Base-by-base conservation (phyloP, 2,329 filamentous ascomycete genomes). In the Fusarium albidum region DNA sequence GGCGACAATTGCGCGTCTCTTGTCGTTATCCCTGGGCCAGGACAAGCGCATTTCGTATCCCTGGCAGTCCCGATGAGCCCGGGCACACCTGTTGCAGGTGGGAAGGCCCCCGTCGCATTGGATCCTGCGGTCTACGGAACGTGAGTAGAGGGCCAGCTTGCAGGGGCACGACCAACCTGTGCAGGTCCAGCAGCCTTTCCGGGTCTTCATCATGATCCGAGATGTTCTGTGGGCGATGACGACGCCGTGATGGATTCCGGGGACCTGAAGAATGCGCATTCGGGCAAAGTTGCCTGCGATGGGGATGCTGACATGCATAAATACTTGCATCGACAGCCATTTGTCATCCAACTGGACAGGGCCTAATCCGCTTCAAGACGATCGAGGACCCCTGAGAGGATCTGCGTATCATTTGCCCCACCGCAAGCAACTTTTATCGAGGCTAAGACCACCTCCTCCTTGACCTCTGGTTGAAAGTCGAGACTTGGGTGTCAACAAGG, bases 131-230 rank as follows among this genome's bases (percentile, higher is more conserved):
- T 38, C 62, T 64, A 34, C 9, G 18, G n/a, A 9, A 31, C 3
- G 10, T 9, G 17, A 15, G 61, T 38, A 61, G 47, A 26, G 29
- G 18, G n/a, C n/a, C 17, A 44, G n/a, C n/a, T n/a, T n/a, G n/a
- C 13, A 4, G 6, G 18, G 31, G 5, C 18, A 12, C 31, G n/a
- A 50, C 60, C 17, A 14, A 64, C 61, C 57, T 57, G 44, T 15
- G 9, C 61, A 64, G 12, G 61, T 64, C 61, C 58, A 64, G 10
- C 61, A 64, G n/a, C 48, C 44, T 28, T 52, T 55, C 25, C 50
- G 35, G n/a, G 52, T 11, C 31, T 55, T 61, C 48, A 55, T 54
- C 21, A 10, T 35, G 21, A 13, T 25, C 7, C 21, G 14, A 34
- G 18, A 13, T 51, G 13, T 13, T 21, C 21, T 21, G 21, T 10